Conservation (phyloP, 2,329 filamentous ascomycete species). For the Coniochaeta prunicola region DNA sequence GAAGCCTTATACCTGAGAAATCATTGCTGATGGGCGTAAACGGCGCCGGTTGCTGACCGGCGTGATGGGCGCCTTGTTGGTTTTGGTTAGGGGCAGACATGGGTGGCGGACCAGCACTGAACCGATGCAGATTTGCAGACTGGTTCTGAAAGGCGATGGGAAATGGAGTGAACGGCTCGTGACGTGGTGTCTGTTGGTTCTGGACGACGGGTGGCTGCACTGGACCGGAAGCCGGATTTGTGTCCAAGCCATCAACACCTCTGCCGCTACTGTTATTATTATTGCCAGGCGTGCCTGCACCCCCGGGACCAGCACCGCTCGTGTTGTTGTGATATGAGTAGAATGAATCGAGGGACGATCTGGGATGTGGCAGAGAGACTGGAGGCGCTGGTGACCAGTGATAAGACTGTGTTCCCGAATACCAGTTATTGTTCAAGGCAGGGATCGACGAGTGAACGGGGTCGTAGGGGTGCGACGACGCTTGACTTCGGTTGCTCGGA, state of each 20-base stretch:
- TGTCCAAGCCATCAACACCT: background rate
- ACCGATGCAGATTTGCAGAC: background rate
- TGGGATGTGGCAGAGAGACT: background rate
- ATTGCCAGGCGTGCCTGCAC: background rate
- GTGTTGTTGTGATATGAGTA: background rate
- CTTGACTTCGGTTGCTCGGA: background rate
- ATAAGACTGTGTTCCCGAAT: background rate
- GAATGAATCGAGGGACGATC: background rate
- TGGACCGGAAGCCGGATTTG: background rate
- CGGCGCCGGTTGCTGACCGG: background rate
- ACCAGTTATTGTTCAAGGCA: background rate
- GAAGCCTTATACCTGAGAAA: slow-evolving; percentile 7
- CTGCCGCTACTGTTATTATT: background rate
- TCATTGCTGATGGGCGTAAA: background rate
- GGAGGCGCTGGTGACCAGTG: background rate
- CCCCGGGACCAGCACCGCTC: background rate
- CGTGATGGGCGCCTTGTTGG: background rate
- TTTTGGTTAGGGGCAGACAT: background rate
- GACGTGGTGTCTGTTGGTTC: background rate
- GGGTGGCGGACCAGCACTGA: background rate
- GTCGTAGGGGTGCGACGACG: background rate
- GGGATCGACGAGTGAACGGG: background rate
- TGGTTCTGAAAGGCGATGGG: background rate
- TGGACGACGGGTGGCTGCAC: background rate
- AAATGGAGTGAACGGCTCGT: background rate